Base-by-base conservation (phyloP, 176 grass and related monocot species). In the maize (Zea mays) region DNA sequence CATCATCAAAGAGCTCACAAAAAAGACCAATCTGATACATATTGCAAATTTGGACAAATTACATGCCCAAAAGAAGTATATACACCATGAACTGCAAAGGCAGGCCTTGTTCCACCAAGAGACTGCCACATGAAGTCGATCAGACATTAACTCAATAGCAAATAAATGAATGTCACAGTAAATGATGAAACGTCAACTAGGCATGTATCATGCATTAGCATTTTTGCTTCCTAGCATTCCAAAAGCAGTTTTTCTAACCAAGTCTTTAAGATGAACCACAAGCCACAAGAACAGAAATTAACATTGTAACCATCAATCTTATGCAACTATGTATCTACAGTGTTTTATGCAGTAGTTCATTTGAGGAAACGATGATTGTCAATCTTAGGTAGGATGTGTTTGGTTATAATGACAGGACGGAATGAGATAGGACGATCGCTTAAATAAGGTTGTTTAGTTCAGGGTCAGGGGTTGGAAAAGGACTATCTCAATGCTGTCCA, bases 141-240 rank as follows among this genome's bases (percentile, higher is more conserved):
- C n/a, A 0, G 33, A 50, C 35, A 47, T 49, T 5, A 65, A 65
- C 52, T 55, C 16, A 55, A n/a, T 51, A 62, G 16, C 36, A 17
- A 64, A 9, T 66, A 43, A 13, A 0, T 58, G 2, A 67, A 75
- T 46, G 5, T 52, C 51, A 56, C 34, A 42, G 55, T 64, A 67
- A 42, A 73, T 65, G 17, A 71, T 65, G 10, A 71, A 59, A 10
- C 41, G 5, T 51, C 79, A 54, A 52, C 12, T 54, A 21, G n/a
- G n/a, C 5, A 10, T 72, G 57, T 62, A 4, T 79, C 34, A 65
- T 10, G 39, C 5, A 44, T 73, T 54, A 73, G 2, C 11, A 34
- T 48, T 42, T 42, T 71, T 12, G 10, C 34, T 15, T 39, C 48
- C 27, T 48, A 61, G 0, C 59, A 33, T 50, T 5, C 51, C 46